A percentile compares a stretch with the other conserved stretches of the same genome.
These are phyloP conservation scores for Coccomyxa subellipsoidea DNA, from an alignment of 163 green algal genomes.

Conservation along the genomic window DNA sequence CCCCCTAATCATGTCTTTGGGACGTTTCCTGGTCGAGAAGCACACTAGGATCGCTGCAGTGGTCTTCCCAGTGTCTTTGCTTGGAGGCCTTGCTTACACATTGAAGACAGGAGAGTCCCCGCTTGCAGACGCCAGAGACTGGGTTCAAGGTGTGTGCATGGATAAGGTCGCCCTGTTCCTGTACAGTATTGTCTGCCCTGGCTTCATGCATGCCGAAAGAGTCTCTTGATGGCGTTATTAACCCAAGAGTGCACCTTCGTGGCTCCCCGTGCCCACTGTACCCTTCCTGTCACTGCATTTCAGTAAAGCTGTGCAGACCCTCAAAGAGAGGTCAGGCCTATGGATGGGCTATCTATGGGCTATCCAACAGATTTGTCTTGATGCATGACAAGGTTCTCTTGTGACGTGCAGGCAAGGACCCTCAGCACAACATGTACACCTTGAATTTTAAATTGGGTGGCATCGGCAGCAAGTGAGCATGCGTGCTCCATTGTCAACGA, in stretches of 20 bases:
- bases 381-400: neutral
- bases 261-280: neutral
- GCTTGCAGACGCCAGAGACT: constrained; percentile 13
- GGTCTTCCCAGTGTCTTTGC: constrained; percentile 11
- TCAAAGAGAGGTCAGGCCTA: neutral
- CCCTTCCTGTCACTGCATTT: neutral
- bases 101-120: constrained; percentile 11
- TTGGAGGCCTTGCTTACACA: constrained; percentile 17
- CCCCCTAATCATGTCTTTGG: neutral
- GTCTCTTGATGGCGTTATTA: no score
- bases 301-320: neutral
- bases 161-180: neutral
- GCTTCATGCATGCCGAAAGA: neutral
- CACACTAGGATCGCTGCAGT: constrained; percentile 7
- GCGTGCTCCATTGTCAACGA: neutral
- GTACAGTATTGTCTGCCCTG: neutral
- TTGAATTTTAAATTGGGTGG: neutral
- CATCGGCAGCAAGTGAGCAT: neutral
- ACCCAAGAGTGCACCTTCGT: no score
- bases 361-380: no score
- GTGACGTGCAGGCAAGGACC: neutral
- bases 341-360: neutral
- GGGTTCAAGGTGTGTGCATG: neutral
- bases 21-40: neutral
- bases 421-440: neutral